Evolutionary conservation across 1,139 yeast genomes (phyloP), one percentile per base, ranked within the genome.

Genomic region (Saccharomyces hybrid): DNA sequence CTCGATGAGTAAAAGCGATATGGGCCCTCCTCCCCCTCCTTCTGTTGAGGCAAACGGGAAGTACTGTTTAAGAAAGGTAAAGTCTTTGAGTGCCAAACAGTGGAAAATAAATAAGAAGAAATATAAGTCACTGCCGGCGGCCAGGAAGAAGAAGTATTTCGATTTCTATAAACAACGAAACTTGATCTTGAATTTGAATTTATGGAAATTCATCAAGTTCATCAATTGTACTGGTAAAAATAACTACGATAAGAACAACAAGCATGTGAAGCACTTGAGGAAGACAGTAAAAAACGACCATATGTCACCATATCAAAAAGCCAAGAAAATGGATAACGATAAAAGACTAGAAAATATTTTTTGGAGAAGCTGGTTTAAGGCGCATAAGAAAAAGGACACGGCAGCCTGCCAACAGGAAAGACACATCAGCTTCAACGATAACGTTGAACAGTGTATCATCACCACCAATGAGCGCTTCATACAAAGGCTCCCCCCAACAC

Each of bases 121-220:
- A 38, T 9, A 16, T 38, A 19, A 19, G 3, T 9, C 13, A 9
- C 13, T 16, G 25, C 25, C 44, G 13, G 25, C 44, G n/a, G 26
- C 6, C 23, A 19, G 23, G n/a, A 38, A 55, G 11, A 52, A 49
- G 32, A 53, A 28, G 14, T 47, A 46, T 32, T 55, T 56, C 9
- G 59, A 56, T 34, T 56, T 53, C 34, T 26, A 52, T 32, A 34
- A 54, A 16, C 54, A 57, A 54, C 27, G 46, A 19, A 44, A 47
- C 23, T 26, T 32, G 13, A 48, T 51, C 29, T 56, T 55, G 34
- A 47, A 54, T 34, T 46, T 53, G 6, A 47, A 52, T 32, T 55
- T 58, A 3, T 57, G 59, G 59, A 57, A 57, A 16, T 57, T 52
- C 44, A 44, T 57, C n/a, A 42, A 27, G 28, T 42, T 42, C 14